A percentile compares a stretch with the other conserved stretches of the same genome.
Evolutionary conservation across 768 basidiomycete species (phyloP).

Genomic region (Hirschioporus abietinus): DNA sequence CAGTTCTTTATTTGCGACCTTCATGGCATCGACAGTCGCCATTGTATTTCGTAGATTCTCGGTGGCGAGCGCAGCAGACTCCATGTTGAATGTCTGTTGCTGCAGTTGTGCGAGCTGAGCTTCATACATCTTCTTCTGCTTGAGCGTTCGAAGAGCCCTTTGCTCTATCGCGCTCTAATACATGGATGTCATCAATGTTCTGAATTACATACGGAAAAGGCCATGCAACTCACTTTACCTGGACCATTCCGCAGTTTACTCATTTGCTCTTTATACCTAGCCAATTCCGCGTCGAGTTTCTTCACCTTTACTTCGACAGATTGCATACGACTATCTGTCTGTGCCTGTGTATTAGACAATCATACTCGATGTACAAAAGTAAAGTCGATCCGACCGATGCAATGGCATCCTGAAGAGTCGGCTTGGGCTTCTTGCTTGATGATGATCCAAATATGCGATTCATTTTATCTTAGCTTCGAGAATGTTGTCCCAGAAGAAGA

Average conservation of each 20-base stretch:
- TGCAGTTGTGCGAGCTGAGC: conserved; percentile 82
- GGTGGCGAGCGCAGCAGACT: conserved; percentile 91
- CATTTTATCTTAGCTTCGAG: conserved; percentile 36
- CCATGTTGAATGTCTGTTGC: conserved; percentile 99
- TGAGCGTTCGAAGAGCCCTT: conserved; percentile 87
- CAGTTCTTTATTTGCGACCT: conserved; percentile 92
- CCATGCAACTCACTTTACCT: conserved; percentile 65
- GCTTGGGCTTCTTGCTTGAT: conserved; percentile 74
- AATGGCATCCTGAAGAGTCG: conserved; percentile 90
- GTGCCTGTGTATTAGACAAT: conserved; percentile 2
- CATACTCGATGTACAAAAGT: conserved; percentile 3
- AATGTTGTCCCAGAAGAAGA: not conserved
- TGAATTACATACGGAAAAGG: conserved; percentile 4
- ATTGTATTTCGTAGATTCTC: conserved; percentile 98
- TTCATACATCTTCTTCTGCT: conserved; percentile 97
- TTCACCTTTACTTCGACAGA: conserved; percentile 95
- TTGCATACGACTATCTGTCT: conserved; percentile 86
- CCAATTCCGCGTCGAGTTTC: conserved; percentile 92
- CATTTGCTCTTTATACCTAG: conserved; percentile 94
- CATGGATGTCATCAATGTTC: not conserved
- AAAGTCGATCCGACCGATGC: conserved; percentile 45
- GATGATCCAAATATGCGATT: conserved; percentile 83
- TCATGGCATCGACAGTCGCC: conserved; percentile 98
- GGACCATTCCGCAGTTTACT: conserved; percentile 88
- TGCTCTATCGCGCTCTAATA: conserved; percentile 83